Percentiles rank a stretch among this genome's conserved stretches.
These are phyloP conservation scores for Glaciozyma antarctica DNA, from an alignment of 768 basidiomycete species.

Conservation along the genomic window DNA sequence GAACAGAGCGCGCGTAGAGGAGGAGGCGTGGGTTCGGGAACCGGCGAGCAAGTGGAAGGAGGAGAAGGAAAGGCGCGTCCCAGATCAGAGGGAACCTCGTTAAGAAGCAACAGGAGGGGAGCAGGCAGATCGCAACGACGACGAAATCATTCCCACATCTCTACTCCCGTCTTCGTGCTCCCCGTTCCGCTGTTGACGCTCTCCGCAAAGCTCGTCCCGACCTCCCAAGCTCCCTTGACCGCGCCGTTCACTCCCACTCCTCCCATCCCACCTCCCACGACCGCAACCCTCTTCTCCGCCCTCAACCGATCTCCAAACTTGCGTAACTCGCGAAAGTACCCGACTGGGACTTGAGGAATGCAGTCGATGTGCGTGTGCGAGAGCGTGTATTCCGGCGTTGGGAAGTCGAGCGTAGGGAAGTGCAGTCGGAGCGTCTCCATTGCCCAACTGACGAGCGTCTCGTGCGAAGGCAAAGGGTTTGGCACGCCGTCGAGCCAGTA, in stretches of 20 bases:
- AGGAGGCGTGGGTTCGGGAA: not conserved
- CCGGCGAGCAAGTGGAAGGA: not conserved
- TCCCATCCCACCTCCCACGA: conserved; percentile 20
- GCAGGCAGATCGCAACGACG: not conserved
- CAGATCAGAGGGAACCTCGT: not conserved
- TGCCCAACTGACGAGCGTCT: conserved; percentile 4
- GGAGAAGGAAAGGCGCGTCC: not conserved
- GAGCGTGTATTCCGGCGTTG: conserved; percentile 8
- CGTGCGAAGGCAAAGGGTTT: not conserved
- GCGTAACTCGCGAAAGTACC: not conserved
- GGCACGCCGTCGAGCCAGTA: conserved; percentile 41
- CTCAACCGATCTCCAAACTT: not conserved
- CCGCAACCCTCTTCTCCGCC: not conserved
- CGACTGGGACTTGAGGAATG: conserved; percentile 24
- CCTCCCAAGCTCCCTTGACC: conserved; percentile 22
- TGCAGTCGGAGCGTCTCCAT: conserved; percentile 14
- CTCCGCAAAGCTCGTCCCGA: conserved; percentile 9
- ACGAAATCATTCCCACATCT: not conserved
- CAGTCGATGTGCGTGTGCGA: conserved; percentile 16
- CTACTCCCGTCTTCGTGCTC: not conserved
- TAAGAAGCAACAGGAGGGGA: not conserved
- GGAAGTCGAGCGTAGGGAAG: conserved; percentile 3
- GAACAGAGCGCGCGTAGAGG: not conserved
- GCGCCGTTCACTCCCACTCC: conserved; percentile 24
- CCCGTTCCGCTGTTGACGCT: not conserved